Evolutionary conservation across 164 flowering plant genomes (phyloP), one percentile per base, ranked within the genome.

Genomic region (Umbellularia californica): DNA sequence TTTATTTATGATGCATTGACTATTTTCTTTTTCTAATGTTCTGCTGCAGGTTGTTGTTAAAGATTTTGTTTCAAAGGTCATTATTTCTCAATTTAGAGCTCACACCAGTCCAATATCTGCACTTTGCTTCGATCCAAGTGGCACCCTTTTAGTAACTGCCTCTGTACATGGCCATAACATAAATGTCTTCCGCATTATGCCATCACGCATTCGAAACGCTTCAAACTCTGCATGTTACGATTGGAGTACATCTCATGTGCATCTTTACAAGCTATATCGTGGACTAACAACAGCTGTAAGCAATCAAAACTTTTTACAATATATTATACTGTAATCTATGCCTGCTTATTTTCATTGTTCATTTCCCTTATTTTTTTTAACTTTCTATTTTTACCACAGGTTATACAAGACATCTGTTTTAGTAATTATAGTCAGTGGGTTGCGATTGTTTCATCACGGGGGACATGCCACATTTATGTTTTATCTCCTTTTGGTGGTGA

Each of bases 401-500:
- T 95, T 68, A 95, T 95, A 79, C 99, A 93, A 78, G 99, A 93
- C 78, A 93, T 95, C 75, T 88, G 94, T 84, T 95, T 94, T 84
- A 93, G 97, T 82, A 81, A 84, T 75, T 90, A 86, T 74, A 92
- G 98, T 79, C 98, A 92, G 82, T 93, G 99, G 99, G 77, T 93
- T 78, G 91, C 97, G 23, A 87, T 95, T 79, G 81, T 92, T 76
- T 89, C 98, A 58, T 87, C 99, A 58, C 83, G 86, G 80, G 98
- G 97, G 66, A 95, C 99, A 76, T 92, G 98, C 84, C 98, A 93
- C 79, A 80, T 93, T 65, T 95, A 80, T 83, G 88, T 85, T 50
- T 81, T 95, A 23, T 91, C 99, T 27, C 98, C 98, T 69, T 94
- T 91, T 85, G 98, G 98, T 70, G 99, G 98, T 41, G 94, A 95